Evolutionary conservation across 495 filamentous ascomycete species (phyloP).

Genomic region (Podospora comata): DNA sequence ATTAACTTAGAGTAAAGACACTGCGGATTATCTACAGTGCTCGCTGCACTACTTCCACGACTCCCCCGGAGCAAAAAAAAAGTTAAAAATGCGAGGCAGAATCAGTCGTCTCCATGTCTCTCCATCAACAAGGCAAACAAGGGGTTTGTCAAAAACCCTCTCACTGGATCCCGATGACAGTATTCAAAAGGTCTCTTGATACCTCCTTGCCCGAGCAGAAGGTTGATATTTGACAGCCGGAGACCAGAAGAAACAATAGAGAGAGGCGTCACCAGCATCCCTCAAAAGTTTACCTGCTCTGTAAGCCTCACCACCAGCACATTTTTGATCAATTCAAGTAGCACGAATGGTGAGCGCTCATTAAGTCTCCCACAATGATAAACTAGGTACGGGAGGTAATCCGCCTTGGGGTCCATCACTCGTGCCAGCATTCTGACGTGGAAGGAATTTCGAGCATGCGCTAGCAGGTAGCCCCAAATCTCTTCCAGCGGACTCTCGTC

Average conservation of each 20-base stretch:
- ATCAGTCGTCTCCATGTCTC: background rate
- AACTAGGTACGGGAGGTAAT: background rate
- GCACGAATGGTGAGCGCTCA: background rate
- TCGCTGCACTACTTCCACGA: too few relatives aligned
- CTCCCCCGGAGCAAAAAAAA: too few relatives aligned
- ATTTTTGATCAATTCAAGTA: background rate
- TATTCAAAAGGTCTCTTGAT: background rate
- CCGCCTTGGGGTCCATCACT: background rate
- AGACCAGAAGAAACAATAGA: background rate
- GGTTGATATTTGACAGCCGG: background rate
- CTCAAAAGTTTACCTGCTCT: background rate
- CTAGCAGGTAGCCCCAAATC: background rate
- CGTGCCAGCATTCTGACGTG: background rate
- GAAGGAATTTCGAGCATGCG: background rate
- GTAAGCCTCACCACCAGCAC: background rate
- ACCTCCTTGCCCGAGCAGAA: background rate
- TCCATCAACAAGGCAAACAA: background rate
- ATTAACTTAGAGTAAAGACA: too few relatives aligned
- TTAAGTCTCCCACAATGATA: background rate
- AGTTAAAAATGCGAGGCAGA: too few relatives aligned
- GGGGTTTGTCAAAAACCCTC: background rate
- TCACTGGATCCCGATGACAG: background rate
- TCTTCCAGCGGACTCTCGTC: background rate
- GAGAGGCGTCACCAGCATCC: background rate
- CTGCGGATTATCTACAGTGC: too few relatives aligned